Conservation (phyloP, 179 eudicot species). For the Beta corolliflora region DNA sequence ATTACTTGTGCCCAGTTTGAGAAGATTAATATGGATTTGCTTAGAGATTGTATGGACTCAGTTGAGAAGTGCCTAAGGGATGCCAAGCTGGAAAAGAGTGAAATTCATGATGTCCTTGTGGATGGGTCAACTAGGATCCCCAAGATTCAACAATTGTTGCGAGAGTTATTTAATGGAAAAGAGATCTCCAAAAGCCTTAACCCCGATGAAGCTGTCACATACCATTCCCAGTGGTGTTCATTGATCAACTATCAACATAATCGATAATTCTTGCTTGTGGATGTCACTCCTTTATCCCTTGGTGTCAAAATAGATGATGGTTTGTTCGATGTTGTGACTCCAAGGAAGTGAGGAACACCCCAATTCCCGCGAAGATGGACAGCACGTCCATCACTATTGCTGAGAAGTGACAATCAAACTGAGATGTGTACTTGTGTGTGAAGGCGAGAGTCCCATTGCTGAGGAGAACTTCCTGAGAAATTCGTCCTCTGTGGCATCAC, state of each 20-base stretch:
- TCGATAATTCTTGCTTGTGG: slow-evolving; percentile 15
- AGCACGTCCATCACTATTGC: neutral
- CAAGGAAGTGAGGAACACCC: too few relatives aligned
- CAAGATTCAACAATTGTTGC: neutral
- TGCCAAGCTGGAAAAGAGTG: slow-evolving; percentile 2
- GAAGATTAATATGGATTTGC: neutral
- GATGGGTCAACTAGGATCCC: slow-evolving; percentile 9
- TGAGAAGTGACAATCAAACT: neutral
- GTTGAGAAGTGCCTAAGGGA: slow-evolving; percentile 11
- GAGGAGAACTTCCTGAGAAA: slow-evolving; percentile 16
- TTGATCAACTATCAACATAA: too few relatives aligned
- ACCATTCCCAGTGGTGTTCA: too few relatives aligned
- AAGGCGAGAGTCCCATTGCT: too few relatives aligned
- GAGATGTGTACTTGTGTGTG: neutral
- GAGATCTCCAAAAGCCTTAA: neutral
- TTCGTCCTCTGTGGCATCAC: slow-evolving; percentile 17
- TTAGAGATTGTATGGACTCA: neutral
- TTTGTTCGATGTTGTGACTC: too few relatives aligned
- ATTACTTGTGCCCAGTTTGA: slow-evolving; percentile 11
- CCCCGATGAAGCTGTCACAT: too few relatives aligned
- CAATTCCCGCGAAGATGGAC: slow-evolving; percentile 4
- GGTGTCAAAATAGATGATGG: neutral
- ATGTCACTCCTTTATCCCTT: slow-evolving; percentile 24
- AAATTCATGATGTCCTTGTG: slow-evolving; percentile 7
- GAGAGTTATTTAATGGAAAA: neutral